phyloP scores from a whole-genome alignment of 1,139 yeast genomes.

The Debaryomyces robertsiae region DNA sequence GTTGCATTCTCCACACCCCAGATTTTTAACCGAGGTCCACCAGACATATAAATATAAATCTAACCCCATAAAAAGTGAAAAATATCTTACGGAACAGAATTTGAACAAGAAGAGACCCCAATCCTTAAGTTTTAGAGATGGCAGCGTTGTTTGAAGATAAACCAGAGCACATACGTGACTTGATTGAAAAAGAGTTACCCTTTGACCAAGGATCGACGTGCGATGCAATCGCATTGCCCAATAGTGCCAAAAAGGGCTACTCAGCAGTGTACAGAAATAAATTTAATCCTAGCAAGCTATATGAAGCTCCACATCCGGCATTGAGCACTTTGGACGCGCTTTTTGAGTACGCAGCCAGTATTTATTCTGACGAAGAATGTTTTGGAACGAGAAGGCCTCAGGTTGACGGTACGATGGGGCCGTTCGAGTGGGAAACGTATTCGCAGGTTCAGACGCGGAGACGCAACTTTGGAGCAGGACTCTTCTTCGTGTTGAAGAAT shows the following conservation, averaged over 20 bases:
- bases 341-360: constrained; percentile 44
- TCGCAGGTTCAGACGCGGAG: constrained; percentile 42
- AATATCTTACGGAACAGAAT: constrained; percentile 34
- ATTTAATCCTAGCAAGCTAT: constrained; percentile 37
- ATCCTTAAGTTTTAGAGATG: constrained; percentile 11
- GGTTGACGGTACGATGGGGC: constrained; percentile 43
- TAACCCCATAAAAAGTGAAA: constrained; percentile 25
- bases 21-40: constrained; percentile 2
- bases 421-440: constrained; percentile 54
- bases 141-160: constrained; percentile 12
- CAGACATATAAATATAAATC: constrained; percentile 1
- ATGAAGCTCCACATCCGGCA: constrained; percentile 49
- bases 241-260: constrained; percentile 48
- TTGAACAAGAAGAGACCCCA: background rate
- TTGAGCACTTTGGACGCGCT: constrained; percentile 52
- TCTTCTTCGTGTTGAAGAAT: constrained; percentile 52
- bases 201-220: constrained; percentile 14
- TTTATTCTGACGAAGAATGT: constrained; percentile 42
- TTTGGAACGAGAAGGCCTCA: constrained; percentile 52
- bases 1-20: background rate
- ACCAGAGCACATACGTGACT: constrained; percentile 9
- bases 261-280: constrained; percentile 58
- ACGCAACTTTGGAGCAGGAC: constrained; percentile 63
- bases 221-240: constrained; percentile 44
- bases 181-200: constrained; percentile 17